Conservation (phyloP, 176 grass and related monocot genomes). For the Cenchrus purpureus region DNA sequence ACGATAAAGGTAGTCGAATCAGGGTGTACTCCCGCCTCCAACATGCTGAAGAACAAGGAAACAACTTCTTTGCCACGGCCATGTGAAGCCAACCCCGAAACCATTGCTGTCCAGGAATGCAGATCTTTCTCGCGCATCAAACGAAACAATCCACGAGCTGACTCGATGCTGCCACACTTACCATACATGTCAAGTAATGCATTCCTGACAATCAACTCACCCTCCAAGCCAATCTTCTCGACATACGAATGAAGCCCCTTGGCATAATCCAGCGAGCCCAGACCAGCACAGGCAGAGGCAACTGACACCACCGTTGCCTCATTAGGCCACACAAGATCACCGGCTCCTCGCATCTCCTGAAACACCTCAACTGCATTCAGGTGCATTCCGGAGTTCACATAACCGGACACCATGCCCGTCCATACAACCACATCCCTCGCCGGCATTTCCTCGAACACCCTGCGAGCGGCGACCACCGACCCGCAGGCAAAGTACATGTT, state of each 20-base stretch:
- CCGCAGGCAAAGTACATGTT: slow-evolving; percentile 24
- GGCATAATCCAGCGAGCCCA: slow-evolving; percentile 58
- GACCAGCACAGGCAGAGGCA: slow-evolving; percentile 41
- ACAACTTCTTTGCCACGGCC: slow-evolving; percentile 52
- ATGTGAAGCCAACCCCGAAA: slow-evolving; percentile 65
- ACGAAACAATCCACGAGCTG: slow-evolving; percentile 46
- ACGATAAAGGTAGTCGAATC: slow-evolving; percentile 69
- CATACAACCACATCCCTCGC: slow-evolving; percentile 52
- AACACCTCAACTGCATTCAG: slow-evolving; percentile 38
- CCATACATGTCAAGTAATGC: slow-evolving; percentile 61
- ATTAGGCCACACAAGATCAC: slow-evolving; percentile 39
- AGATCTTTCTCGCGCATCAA: slow-evolving; percentile 60
- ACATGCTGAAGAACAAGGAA: slow-evolving; percentile 52
- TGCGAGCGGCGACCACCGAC: not conserved
- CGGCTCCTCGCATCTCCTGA: slow-evolving; percentile 42
- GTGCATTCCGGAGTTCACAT: slow-evolving; percentile 28
- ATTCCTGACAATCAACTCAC: slow-evolving; percentile 59
- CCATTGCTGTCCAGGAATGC: slow-evolving; percentile 68
- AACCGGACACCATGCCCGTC: slow-evolving; percentile 52
- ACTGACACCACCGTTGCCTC: slow-evolving; percentile 48
- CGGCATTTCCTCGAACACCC: slow-evolving; percentile 56
- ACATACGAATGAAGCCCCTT: slow-evolving; percentile 53
- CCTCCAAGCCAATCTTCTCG: slow-evolving; percentile 55
- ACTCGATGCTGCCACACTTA: slow-evolving; percentile 62
- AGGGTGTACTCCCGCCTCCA: slow-evolving; percentile 28